These are phyloP conservation scores for Malassezia dermatis DNA, from an alignment of 1,284 basidiomycete species.

Conservation along the genomic window DNA sequence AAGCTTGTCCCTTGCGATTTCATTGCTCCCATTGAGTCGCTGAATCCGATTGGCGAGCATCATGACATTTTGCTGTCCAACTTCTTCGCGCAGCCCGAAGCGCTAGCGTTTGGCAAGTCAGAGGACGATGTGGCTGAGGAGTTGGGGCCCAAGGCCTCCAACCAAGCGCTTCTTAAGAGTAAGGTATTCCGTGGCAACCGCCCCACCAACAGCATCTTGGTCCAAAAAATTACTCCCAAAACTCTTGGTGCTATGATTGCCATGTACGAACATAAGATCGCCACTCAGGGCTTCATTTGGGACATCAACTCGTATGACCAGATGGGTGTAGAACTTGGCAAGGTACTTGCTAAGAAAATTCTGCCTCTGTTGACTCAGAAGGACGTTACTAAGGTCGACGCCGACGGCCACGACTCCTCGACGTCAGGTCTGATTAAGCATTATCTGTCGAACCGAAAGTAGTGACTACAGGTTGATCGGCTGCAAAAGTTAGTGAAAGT, in stretches of 20 bases:
- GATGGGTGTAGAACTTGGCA: slow-evolving; percentile 62
- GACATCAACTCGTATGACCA: slow-evolving; percentile 86
- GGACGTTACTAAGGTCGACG: slow-evolving; percentile 59
- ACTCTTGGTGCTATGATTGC: slow-evolving; percentile 79
- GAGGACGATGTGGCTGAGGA: slow-evolving; percentile 78
- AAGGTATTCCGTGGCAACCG: slow-evolving; percentile 97
- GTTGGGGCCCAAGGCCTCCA: slow-evolving; percentile 60
- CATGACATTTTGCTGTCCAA: slow-evolving; percentile 95
- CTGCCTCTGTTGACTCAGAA: slow-evolving; percentile 70
- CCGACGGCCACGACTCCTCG: slow-evolving; percentile 69
- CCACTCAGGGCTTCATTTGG: slow-evolving; percentile 92
- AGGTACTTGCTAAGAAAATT: slow-evolving; percentile 87
- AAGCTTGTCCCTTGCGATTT: slow-evolving; percentile 75
- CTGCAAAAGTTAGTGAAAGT: neutral
- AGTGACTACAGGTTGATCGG: neutral
- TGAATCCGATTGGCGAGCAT: slow-evolving; percentile 79
- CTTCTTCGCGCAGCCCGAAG: slow-evolving; percentile 87
- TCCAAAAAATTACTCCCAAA: slow-evolving; percentile 80
- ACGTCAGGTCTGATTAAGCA: slow-evolving; percentile 32
- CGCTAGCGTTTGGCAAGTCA: slow-evolving; percentile 91
- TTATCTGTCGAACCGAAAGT: slow-evolving; percentile 33
- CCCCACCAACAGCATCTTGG: slow-evolving; percentile 91
- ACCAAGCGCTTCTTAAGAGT: slow-evolving; percentile 77
- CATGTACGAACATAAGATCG: slow-evolving; percentile 98
- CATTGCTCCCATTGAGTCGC: slow-evolving; percentile 82